phyloP scores from a whole-genome alignment of 2,329 filamentous ascomycete species.

The Aspergillus ochraceus region DNA sequence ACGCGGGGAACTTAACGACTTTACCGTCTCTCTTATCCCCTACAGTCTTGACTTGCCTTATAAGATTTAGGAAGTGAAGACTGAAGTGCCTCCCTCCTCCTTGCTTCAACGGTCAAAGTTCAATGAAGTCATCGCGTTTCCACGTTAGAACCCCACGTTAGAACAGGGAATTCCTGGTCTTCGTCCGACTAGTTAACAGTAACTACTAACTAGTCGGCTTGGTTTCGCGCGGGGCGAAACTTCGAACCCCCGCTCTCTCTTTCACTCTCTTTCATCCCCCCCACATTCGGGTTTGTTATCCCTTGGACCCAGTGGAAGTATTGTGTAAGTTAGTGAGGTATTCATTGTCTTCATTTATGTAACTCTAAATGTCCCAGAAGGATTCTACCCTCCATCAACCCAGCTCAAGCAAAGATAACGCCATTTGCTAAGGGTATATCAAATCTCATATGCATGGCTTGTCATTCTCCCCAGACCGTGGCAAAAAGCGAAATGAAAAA shows the following conservation, averaged over 20 bases:
- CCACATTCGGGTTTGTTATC: no score
- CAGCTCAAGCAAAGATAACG: conserved; percentile 1
- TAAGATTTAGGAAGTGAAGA: no score
- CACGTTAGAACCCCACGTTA: background rate
- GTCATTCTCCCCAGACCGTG: background rate
- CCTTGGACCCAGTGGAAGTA: background rate
- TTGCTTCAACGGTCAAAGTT: background rate
- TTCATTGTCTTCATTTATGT: background rate
- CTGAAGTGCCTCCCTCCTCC: background rate
- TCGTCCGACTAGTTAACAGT: no score
- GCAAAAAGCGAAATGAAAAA: conserved; percentile 1
- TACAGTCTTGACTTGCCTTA: no score
- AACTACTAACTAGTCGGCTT: background rate
- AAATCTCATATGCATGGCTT: background rate
- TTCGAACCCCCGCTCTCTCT: background rate
- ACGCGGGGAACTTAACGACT: no score
- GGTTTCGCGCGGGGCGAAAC: background rate
- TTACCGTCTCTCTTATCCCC: no score
- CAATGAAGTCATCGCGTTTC: background rate
- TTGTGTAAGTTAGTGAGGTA: background rate
- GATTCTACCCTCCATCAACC: background rate
- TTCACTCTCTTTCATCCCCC: no score
- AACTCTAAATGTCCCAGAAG: background rate
- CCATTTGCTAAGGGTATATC: conserved; percentile 3
- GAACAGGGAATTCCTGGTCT: no score